Evolutionary conservation across 2,329 filamentous ascomycete species (phyloP).

Genomic region (Ophiosphaerella herpotricha): DNA sequence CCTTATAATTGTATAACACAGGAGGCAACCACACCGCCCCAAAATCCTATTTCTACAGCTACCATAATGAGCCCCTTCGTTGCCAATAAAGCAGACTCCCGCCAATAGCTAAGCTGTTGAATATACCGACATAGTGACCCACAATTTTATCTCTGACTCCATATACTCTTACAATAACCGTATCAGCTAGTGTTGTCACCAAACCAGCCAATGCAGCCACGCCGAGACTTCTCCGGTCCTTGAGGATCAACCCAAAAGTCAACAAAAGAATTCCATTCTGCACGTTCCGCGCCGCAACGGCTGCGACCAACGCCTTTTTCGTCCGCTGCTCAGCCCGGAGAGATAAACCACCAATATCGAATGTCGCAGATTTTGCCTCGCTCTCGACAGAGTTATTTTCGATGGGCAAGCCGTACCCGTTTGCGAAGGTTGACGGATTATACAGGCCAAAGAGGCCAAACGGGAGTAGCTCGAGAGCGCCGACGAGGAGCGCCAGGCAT

Average conservation of each 20-base stretch:
- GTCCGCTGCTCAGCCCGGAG: conserved; percentile 20
- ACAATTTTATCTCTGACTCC: conserved; percentile 25
- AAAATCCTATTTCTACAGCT: neutral
- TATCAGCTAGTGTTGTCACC: conserved; percentile 27
- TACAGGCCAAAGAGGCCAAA: conserved; percentile 27
- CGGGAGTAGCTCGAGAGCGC: conserved; percentile 25
- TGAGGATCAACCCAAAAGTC: conserved; percentile 23
- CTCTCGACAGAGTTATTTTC: neutral
- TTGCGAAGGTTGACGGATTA: conserved; percentile 10
- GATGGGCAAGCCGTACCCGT: conserved; percentile 4
- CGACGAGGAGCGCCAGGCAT: conserved; percentile 29
- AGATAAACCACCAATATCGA: neutral
- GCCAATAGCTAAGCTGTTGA: conserved; percentile 28
- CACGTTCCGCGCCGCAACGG: conserved; percentile 29
- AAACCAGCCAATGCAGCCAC: conserved; percentile 25
- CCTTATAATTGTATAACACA: no score
- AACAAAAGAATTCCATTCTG: conserved; percentile 26
- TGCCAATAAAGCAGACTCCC: conserved; percentile 30
- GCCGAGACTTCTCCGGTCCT: conserved; percentile 27
- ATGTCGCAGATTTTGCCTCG: neutral
- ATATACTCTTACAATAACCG: conserved; percentile 25
- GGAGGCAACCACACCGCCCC: no score
- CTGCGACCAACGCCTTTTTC: conserved; percentile 26
- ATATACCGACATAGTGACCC: conserved; percentile 28
- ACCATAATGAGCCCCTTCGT: conserved; percentile 24